Percentiles rank a stretch among this genome's conserved stretches.
Evolutionary conservation across 2,329 filamentous ascomycete species (phyloP).

Genomic region (Hymenoscyphus occultus): DNA sequence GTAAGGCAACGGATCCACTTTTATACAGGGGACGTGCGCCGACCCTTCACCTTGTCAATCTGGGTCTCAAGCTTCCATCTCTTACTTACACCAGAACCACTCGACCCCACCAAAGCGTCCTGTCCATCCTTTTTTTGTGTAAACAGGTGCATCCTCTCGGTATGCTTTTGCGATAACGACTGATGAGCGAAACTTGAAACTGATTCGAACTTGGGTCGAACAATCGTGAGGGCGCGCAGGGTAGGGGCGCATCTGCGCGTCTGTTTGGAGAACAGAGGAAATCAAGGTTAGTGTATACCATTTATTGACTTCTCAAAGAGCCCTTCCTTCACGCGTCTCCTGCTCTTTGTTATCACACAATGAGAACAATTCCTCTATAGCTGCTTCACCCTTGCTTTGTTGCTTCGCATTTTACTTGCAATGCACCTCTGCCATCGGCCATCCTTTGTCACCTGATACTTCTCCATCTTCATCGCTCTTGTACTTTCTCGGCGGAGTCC

Average conservation of each 20-base stretch:
- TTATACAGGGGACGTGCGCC: slow-evolving; percentile 1
- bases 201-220: background rate
- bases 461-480: background rate
- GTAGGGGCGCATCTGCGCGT: background rate
- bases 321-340: background rate
- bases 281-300: background rate
- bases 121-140: background rate
- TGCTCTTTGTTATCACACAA: background rate
- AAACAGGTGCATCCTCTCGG: background rate
- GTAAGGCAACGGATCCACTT: background rate
- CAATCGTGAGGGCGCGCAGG: background rate
- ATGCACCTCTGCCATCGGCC: background rate
- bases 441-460: slow-evolving; percentile 1
- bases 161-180: background rate
- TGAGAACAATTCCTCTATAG: background rate
- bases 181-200: background rate
- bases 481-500: background rate
- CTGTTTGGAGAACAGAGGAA: background rate
- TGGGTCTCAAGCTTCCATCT: slow-evolving; percentile 1
- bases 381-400: background rate
- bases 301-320: background rate
- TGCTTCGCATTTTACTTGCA: background rate
- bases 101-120: background rate
- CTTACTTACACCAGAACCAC: background rate
- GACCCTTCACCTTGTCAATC: background rate